These are phyloP conservation scores for Epichloe festucae DNA, from an alignment of 2,329 filamentous ascomycete species.

Conservation along the genomic window DNA sequence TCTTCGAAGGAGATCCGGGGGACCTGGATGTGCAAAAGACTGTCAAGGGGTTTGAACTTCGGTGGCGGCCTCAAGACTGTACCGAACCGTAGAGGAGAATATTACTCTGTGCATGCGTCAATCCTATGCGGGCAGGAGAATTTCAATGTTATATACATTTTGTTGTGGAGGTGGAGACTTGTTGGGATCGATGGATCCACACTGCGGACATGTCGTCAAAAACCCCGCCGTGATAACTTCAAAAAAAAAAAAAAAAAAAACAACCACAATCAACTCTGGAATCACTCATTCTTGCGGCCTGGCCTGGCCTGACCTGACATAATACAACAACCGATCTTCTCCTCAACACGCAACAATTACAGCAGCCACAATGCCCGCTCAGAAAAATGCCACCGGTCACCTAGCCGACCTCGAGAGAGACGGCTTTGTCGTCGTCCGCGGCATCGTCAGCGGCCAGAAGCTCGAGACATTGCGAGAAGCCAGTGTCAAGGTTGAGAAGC, in stretches of 20 bases:
- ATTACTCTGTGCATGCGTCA: background rate
- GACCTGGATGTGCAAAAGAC: slow-evolving; percentile 71
- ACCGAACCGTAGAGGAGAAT: background rate
- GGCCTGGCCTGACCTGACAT: too few relatives aligned
- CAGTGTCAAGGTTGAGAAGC: slow-evolving; percentile 40
- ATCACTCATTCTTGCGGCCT: too few relatives aligned
- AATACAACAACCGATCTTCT: too few relatives aligned
- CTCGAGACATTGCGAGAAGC: slow-evolving; percentile 48
- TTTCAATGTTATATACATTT: too few relatives aligned
- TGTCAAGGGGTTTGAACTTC: slow-evolving; percentile 64
- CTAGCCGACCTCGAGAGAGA: slow-evolving; percentile 47
- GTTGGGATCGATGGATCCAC: background rate
- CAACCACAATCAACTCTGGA: too few relatives aligned
- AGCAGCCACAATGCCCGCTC: slow-evolving; percentile 8
- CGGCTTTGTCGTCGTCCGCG: slow-evolving; percentile 64
- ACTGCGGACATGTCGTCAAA: too few relatives aligned
- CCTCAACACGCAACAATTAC: background rate
- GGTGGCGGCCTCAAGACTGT: slow-evolving; percentile 34
- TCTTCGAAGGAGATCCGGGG: slow-evolving; percentile 77
- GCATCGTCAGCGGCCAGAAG: slow-evolving; percentile 42
- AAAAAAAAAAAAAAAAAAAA: too few relatives aligned
- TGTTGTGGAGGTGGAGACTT: background rate
- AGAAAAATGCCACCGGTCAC: slow-evolving; percentile 5
- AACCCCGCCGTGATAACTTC: too few relatives aligned
- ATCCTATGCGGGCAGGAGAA: background rate